These are phyloP conservation scores for Naegleria fowleri DNA, from an alignment of 208 protist species.

Conservation along the genomic window DNA sequence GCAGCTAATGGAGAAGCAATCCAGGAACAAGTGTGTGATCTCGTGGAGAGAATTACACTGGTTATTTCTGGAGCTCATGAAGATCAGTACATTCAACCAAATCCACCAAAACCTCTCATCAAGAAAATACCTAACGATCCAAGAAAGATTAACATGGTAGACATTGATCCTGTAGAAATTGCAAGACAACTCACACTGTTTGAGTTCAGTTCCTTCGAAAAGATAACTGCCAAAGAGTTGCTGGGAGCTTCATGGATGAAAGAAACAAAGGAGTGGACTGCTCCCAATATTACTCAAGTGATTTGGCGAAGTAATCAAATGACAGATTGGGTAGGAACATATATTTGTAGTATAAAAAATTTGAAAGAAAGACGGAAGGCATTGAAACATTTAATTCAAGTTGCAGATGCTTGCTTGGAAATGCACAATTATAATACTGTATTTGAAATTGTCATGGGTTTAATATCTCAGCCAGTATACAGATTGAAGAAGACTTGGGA, in stretches of 20 bases:
- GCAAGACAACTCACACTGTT: constrained; percentile 30
- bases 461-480: constrained; percentile 26
- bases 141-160: background rate
- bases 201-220: constrained; percentile 35
- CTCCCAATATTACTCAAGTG: constrained; percentile 37
- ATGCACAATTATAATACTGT: constrained; percentile 39
- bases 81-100: background rate
- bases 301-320: constrained; percentile 38
- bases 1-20: background rate
- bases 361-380: constrained; percentile 30
- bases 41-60: background rate
- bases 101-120: background rate
- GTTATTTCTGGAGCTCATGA: background rate
- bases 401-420: constrained; percentile 32
- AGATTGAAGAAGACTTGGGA: constrained; percentile 42
- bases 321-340: background rate
- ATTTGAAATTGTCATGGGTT: constrained; percentile 34
- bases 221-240: constrained; percentile 32
- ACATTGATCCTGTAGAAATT: constrained; percentile 28
- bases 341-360: constrained; percentile 30
- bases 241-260: constrained; percentile 33
- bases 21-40: background rate
- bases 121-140: background rate
- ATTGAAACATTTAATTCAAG: constrained; percentile 38
- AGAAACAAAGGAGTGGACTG: background rate